Conservation (phyloP, 2,329 filamentous ascomycete species). For the Aspergillus luchuensis region DNA sequence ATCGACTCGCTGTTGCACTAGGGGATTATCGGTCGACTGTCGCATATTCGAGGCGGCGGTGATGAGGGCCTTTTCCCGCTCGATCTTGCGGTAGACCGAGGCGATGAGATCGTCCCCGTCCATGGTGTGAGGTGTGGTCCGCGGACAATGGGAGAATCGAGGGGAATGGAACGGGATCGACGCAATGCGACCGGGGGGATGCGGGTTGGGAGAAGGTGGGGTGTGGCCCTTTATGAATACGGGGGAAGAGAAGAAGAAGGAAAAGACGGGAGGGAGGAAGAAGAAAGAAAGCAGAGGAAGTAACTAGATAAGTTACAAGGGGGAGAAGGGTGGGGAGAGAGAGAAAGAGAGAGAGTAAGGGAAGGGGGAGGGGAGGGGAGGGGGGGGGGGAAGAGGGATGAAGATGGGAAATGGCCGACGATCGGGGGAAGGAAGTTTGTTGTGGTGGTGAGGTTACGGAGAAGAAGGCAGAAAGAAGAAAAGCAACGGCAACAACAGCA, state of each 20-base stretch:
- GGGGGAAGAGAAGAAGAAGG: background rate
- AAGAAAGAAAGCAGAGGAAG: slow-evolving; percentile 6
- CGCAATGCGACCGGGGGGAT: slow-evolving; percentile 8
- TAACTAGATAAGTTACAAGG: background rate
- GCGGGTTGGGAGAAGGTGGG: too few species aligned
- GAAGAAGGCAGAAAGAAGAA: slow-evolving; percentile 16
- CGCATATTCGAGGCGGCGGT: slow-evolving; percentile 93
- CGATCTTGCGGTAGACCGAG: slow-evolving; percentile 94
- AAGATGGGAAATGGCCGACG: slow-evolving; percentile 11
- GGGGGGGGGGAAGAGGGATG: background rate
- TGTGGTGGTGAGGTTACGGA: slow-evolving; percentile 11
- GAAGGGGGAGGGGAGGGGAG: slow-evolving; percentile 4
- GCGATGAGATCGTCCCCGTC: slow-evolving; percentile 65
- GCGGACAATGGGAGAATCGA: slow-evolving; percentile 8
- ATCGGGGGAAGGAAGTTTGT: slow-evolving; percentile 13
- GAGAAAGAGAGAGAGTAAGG: background rate
- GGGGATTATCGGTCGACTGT: slow-evolving; percentile 90
- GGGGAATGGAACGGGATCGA: slow-evolving; percentile 20
- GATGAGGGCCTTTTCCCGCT: slow-evolving; percentile 94
- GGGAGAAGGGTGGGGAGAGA: background rate
- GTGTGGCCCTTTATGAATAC: too few species aligned
- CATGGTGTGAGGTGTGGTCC: slow-evolving; percentile 48
- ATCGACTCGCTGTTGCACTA: slow-evolving; percentile 86
- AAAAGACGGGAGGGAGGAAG: slow-evolving; percentile 2
- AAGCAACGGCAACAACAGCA: background rate